phyloP scores from a whole-genome alignment of 2,329 filamentous ascomycete species.

The Cladosporium sp. region DNA sequence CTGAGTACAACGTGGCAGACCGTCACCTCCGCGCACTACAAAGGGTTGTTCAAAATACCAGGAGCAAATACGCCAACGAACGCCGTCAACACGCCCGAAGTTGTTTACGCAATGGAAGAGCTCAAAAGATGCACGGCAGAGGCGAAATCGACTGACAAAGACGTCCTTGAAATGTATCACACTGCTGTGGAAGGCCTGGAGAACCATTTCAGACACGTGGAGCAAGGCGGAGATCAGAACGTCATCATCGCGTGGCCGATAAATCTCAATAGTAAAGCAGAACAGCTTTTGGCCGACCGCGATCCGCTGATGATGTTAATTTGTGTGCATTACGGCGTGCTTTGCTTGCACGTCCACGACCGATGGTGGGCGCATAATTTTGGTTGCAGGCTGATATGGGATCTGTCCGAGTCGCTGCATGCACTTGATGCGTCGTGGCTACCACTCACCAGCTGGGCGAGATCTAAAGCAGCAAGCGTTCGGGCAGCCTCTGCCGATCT shows the following conservation, averaged over 20 bases:
- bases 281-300: background rate
- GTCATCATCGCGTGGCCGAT: background rate
- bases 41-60: background rate
- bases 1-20: background rate
- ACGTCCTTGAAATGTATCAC: background rate
- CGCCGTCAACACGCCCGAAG: background rate
- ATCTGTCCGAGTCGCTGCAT: background rate
- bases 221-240: background rate
- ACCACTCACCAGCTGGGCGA: conserved; percentile 6
- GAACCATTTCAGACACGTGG: background rate
- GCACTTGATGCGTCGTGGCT: conserved; percentile 4
- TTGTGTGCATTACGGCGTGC: conserved; percentile 4
- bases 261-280: background rate
- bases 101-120: background rate
- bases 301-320: conserved; percentile 9
- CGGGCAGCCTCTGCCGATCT: background rate
- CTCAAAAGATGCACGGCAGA: background rate
- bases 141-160: background rate
- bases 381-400: background rate
- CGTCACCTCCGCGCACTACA: background rate
- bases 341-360: background rate
- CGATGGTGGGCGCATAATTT: conserved; percentile 3
- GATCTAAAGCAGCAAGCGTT: background rate
- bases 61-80: background rate
- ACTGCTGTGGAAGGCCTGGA: background rate